Percentiles rank a stretch among this genome's conserved stretches.
Conservation (phyloP, 2,329 filamentous ascomycete genomes). For the Colletotrichum gigasporum region DNA sequence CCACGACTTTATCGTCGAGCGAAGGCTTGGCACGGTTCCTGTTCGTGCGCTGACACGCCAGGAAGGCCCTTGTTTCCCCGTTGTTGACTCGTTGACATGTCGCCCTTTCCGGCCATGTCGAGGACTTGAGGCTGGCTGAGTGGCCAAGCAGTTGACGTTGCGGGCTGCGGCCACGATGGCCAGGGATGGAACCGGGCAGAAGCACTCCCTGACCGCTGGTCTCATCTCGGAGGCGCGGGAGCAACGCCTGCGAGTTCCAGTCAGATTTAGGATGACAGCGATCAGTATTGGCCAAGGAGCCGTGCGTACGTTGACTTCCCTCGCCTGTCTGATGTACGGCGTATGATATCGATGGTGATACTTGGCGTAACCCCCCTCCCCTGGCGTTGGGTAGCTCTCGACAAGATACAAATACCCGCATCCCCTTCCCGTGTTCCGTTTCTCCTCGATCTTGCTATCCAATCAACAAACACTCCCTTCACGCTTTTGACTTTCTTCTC, state of each 20-base stretch:
- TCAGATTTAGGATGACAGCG: slow-evolving; percentile 23
- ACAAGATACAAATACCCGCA: slow-evolving; percentile 38
- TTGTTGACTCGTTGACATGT: slow-evolving; percentile 2
- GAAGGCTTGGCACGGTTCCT: slow-evolving; percentile 20
- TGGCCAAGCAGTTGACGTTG: not conserved
- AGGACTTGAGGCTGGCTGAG: not conserved
- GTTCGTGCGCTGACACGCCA: slow-evolving; percentile 15
- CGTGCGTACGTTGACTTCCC: slow-evolving; percentile 4
- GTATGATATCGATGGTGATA: slow-evolving; percentile 29
- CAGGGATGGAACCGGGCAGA: slow-evolving; percentile 22
- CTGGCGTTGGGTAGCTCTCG: not conserved
- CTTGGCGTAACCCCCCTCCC: slow-evolving; percentile 8
- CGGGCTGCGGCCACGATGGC: slow-evolving; percentile 9
- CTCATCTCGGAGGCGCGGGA: slow-evolving; percentile 12
- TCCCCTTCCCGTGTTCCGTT: slow-evolving; percentile 29
- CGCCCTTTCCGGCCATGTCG: not conserved
- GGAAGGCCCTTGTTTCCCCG: slow-evolving; percentile 9
- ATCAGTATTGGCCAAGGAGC: slow-evolving; percentile 6
- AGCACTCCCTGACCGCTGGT: slow-evolving; percentile 25
- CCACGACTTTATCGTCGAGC: not conserved
- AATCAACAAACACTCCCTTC: slow-evolving; percentile 25
- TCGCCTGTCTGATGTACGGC: slow-evolving; percentile 12
- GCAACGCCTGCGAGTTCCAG: slow-evolving; percentile 8
- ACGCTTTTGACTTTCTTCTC: slow-evolving; percentile 30
- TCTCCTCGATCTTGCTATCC: slow-evolving; percentile 8